Base-by-base conservation (phyloP, 2,329 filamentous ascomycete species). In the Xenoacremonium recifei region DNA sequence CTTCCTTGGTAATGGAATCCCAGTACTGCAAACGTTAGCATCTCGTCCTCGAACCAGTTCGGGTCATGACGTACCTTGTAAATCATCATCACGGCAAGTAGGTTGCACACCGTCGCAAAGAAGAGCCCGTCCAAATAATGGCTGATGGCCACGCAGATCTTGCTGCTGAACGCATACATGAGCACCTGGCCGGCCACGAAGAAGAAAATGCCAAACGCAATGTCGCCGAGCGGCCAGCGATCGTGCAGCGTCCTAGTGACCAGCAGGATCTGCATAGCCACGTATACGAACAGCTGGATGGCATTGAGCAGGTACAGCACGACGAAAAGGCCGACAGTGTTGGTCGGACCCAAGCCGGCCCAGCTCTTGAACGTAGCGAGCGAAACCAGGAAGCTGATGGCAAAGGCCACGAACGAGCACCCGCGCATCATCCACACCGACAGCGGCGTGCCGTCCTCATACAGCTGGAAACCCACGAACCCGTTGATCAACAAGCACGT, bases 1-100 rank as follows among this genome's bases (percentile, higher is more conserved):
- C 93, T 70, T 99, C 93, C 62, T 88, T 90, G 17, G 93, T 99
- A 66, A 99, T 99, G 13, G 91, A 96, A 63, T 99, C 93, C 93
- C 93, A 99, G 75, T 95, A 99, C 90, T 54, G 5, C n/a, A 11
- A 33, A 37, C 37, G 27, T 52, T 47, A 51, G 41, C 19, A 35
- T 43, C 10, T 4, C 2, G 3, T 10, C 4, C 21, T 13, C 9
- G 2, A 21, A 23, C 3, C 4, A 23, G 21, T 25, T 7, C 6
- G 7, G 17, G 18, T 12, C 20, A 25, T 16, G 16, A 57, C 68
- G 39, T 68, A 77, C 89, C 85, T 99, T 99, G 79, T 99, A 99
- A 27, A 99, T 84, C 93, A 97, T 99, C 93, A 99, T 99, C 47
- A 99, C 92, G 11, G 84, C 89, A 32, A 99, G 73, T 33, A 99